These are phyloP conservation scores for Phytopythium ostracodes DNA, from an alignment of 352 stramenopile species.

Conservation along the genomic window DNA sequence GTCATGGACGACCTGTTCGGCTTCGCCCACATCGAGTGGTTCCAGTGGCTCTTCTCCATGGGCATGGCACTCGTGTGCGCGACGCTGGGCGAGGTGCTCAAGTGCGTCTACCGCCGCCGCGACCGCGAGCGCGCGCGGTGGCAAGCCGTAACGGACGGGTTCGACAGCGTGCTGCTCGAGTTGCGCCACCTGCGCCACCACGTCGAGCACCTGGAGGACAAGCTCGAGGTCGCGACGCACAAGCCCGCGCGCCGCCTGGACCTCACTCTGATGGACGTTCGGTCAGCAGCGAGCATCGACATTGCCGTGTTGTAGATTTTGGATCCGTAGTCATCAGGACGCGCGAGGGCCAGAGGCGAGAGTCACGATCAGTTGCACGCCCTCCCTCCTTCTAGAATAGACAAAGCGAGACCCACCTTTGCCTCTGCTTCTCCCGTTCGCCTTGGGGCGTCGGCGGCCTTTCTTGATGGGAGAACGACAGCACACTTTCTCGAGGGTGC, in stretches of 20 bases:
- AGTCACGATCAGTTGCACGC: neutral
- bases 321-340: neutral
- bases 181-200: constrained; percentile 43
- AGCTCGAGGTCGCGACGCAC: constrained; percentile 41
- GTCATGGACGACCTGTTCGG: constrained; percentile 37
- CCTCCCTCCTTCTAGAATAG: neutral
- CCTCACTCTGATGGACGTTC: constrained; percentile 5
- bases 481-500: neutral
- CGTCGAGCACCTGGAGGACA: constrained; percentile 43
- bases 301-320: constrained; percentile 3
- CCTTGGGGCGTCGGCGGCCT: too few relatives aligned
- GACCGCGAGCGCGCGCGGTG: constrained; percentile 26
- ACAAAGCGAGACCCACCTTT: neutral
- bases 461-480: neutral
- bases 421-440: neutral
- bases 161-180: constrained; percentile 32
- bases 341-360: neutral
- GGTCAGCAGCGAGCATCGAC: constrained; percentile 16
- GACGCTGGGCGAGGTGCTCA: constrained; percentile 32
- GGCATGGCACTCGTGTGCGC: constrained; percentile 25
- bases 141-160: constrained; percentile 32
- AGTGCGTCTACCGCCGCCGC: constrained; percentile 32
- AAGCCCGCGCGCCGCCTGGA: constrained; percentile 27
- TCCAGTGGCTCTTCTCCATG: constrained; percentile 39
- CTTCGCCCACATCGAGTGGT: constrained; percentile 37